Evolutionary conservation across 2,329 filamentous ascomycete genomes (phyloP), one percentile per base, ranked within the genome.

Genomic region (Aureobasidium melanogenum): DNA sequence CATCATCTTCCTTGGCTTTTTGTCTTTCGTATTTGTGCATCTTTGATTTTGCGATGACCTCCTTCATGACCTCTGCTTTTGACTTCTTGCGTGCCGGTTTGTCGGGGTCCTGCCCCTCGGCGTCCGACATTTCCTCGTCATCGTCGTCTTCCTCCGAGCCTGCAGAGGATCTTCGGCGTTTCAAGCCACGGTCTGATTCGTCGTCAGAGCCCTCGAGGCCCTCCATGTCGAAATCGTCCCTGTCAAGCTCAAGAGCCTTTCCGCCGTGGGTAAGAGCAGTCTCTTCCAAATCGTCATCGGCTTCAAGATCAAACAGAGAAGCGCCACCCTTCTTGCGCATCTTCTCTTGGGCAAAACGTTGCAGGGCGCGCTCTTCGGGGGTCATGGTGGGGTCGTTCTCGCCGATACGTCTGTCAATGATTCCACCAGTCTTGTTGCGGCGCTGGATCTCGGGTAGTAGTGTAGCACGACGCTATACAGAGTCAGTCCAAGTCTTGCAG

Each of bases 61-160:
- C 95, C 69, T 96, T 88, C 90, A 97, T 97, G 54, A 99, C 89
- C 74, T 99, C 94, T 59, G 94, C 89, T 76, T 97, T 97, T 3
- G 87, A 87, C 78, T 97, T 99, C 74, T 96, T 97, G 63, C 88
- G 83, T 68, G 93, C 88, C 0, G 91, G 91, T 64, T 86, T 77
- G 22, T 80, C 80, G 38, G 80, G 79, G 5, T 64, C 66, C 19
- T 76, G 77, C 6, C 78, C 79, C 3, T 76, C 77, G 1, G 63
- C 67, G 9, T 66, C 66, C 7, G 69, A 69, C 2, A 78, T 80
- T 3, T 24, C 54, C 3, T 78, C 80, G 77, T 32, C 76, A 0
- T 76, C 80, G 32, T 78, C 65, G 81, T 80, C 32, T 36, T 36
- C 82, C 55, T 86, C 86, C 54, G 82, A 81, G 57, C 81, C 82